Evolutionary conservation across 306 rosid genomes (phyloP).

Genomic region (Castanea sativa): DNA sequence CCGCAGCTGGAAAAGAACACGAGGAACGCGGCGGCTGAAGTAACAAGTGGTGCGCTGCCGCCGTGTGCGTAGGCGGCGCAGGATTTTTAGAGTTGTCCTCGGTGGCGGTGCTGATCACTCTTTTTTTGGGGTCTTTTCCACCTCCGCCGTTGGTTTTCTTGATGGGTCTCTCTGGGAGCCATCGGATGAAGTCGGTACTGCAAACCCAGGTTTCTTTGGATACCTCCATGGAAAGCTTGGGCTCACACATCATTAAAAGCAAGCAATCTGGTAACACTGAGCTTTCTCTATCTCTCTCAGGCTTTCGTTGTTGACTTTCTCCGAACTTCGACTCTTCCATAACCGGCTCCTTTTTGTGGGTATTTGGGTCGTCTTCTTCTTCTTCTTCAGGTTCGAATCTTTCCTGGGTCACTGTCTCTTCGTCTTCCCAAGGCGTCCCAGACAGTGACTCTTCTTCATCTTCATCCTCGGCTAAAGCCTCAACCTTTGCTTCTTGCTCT

Average conservation of each 20-base stretch:
- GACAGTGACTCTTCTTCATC: constrained; percentile 11
- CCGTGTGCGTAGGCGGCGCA: not conserved
- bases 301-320: constrained; percentile 25
- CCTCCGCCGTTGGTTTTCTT: constrained; percentile 27
- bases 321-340: constrained; percentile 29
- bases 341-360: constrained; percentile 1
- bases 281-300: constrained; percentile 22
- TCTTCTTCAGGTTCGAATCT: constrained; percentile 21
- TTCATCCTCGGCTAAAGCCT: constrained; percentile 5
- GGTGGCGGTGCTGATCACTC: not conserved
- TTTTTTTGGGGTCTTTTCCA: constrained; percentile 31
- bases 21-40: constrained; percentile 82
- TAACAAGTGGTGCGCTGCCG: not conserved
- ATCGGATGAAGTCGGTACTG: constrained; percentile 75
- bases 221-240: constrained; percentile 96
- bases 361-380: not conserved
- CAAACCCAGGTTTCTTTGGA: constrained; percentile 96
- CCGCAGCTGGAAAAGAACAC: constrained; percentile 59
- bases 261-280: constrained; percentile 71
- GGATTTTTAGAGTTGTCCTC: constrained; percentile 18
- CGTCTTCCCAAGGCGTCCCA: constrained; percentile 23
- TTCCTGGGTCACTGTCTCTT: constrained; percentile 20
- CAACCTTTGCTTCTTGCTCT: not conserved
- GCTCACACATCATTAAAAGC: constrained; percentile 95
- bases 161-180: constrained; percentile 60